Conservation (phyloP, 192 early-diverging fungal genomes). For the Mortierella antarctica region DNA sequence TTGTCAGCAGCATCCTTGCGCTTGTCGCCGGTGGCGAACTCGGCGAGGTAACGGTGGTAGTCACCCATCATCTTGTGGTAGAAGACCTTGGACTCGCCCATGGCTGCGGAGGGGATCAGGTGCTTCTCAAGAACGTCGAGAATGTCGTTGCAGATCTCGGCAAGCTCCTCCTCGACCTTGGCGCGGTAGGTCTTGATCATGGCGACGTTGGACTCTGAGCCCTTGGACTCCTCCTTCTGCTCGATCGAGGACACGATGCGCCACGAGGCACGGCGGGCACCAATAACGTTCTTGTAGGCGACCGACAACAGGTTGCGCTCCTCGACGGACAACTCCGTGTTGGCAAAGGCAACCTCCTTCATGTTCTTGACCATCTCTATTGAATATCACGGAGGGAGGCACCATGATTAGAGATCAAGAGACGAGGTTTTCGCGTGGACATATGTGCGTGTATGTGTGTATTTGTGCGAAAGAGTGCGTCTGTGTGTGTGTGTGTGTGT, state of each 20-base stretch:
- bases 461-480: too few species aligned
- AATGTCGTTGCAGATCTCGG: slow-evolving; percentile 93
- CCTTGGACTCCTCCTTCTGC: slow-evolving; percentile 93
- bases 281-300: slow-evolving; percentile 99
- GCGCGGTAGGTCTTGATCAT: slow-evolving; percentile 91
- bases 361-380: slow-evolving; percentile 85
- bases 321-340: slow-evolving; percentile 91
- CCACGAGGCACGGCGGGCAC: slow-evolving; percentile 97
- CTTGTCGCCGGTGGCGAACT: slow-evolving; percentile 86
- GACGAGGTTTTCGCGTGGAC: too few species aligned
- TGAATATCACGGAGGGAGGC: not conserved
- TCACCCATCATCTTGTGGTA: slow-evolving; percentile 97
- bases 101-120: slow-evolving; percentile 88
- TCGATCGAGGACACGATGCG: slow-evolving; percentile 97
- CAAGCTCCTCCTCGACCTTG: slow-evolving; percentile 93
- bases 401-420: not conserved
- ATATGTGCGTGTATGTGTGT: too few species aligned
- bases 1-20: slow-evolving; percentile 81
- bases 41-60: slow-evolving; percentile 97
- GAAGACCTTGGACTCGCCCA: slow-evolving; percentile 79
- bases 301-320: slow-evolving; percentile 98
- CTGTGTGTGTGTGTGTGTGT: too few species aligned
- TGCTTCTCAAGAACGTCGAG: slow-evolving; percentile 86
- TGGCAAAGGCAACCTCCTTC: slow-evolving; percentile 73
- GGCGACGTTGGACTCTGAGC: slow-evolving; percentile 86